Evolutionary conservation across 768 basidiomycete genomes (phyloP), one percentile per base, ranked within the genome.

Genomic region (Heimioporus sp.): DNA sequence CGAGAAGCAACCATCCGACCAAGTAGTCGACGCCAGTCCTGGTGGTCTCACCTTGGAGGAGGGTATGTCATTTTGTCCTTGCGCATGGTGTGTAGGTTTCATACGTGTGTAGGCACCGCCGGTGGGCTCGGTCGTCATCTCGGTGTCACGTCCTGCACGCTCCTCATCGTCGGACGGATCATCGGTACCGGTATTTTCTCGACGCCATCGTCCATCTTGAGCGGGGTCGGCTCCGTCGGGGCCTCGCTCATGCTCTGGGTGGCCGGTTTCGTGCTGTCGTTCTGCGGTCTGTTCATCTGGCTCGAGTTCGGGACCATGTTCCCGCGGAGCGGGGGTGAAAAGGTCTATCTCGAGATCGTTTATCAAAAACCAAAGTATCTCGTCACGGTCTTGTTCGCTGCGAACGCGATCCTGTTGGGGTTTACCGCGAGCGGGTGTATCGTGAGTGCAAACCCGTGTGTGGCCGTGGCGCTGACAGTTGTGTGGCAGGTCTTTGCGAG

Each of bases 161-260:
- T 82, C 56, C 69, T 81, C 17, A 81, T 81, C 34, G 75, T 82
- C 24, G 81, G 81, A 0, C 73, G 75, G 21, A 80, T 84, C 51
- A 82, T 83, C 55, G 81, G 82, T 0, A 84, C 82, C 0, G 82
- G 81, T n/a, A 83, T 85, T 53, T 84, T 83, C 67, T 80, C 80
- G 1, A 83, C 82, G 0, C 83, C 82, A 0, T 81, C 81, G 0
- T 79, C 78, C 1, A 83, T 85, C 58, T 73, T 85, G 30, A 71
- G 65, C 0, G 78, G 80, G 0, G 82, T 83, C 0, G 78, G 77
- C 12, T 82, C 80, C 7, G 68, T 83, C 16, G 83, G 82, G 17
- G 81, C 82, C 1, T 82, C 81, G 0, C 67, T 84, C 44, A 76
- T 84, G 76, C 76, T 83, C 17, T 85, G 82, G 83, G 77, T 83